phyloP scores from a whole-genome alignment of 306 rosid genomes.

The Trifolium repens region DNA sequence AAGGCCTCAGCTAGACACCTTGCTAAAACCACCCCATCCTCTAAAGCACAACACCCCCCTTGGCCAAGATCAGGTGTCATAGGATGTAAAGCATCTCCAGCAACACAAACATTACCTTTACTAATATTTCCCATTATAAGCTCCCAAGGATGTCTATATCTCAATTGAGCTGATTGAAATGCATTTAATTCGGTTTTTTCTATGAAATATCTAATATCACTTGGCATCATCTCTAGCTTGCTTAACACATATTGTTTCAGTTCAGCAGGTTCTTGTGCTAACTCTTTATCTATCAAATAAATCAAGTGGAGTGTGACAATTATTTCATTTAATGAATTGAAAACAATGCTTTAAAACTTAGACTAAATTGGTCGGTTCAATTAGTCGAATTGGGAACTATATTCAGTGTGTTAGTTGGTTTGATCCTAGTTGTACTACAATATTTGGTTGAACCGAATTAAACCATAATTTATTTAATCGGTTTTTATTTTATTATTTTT shows the following conservation, averaged over 20 bases:
- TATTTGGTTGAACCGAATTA: too few relatives aligned
- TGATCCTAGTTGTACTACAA: too few relatives aligned
- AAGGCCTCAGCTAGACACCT: constrained; percentile 63
- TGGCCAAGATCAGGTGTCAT: constrained; percentile 75
- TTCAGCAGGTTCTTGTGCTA: constrained; percentile 43
- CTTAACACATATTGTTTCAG: constrained; percentile 56
- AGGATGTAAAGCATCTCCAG: constrained; percentile 75
- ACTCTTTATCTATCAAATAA: constrained; percentile 51
- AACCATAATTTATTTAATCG: too few relatives aligned
- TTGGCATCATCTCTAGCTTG: constrained; percentile 58
- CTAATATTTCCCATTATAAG: constrained; percentile 61
- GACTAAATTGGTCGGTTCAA: not conserved
- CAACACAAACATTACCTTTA: constrained; percentile 73
- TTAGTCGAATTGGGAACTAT: too few relatives aligned
- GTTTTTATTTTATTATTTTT: too few relatives aligned
- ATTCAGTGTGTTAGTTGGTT: too few relatives aligned
- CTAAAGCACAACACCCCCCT: constrained; percentile 68
- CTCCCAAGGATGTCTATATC: constrained; percentile 71
- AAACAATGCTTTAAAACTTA: not conserved
- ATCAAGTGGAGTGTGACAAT: not conserved
- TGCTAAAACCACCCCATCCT: constrained; percentile 69
- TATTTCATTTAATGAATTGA: not conserved
- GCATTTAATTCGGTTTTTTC: constrained; percentile 49
- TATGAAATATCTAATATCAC: constrained; percentile 42
- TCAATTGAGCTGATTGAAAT: constrained; percentile 46